Evolutionary conservation across 345 rosid genomes (phyloP).

Genomic region (Arabidopsis arenosa): DNA sequence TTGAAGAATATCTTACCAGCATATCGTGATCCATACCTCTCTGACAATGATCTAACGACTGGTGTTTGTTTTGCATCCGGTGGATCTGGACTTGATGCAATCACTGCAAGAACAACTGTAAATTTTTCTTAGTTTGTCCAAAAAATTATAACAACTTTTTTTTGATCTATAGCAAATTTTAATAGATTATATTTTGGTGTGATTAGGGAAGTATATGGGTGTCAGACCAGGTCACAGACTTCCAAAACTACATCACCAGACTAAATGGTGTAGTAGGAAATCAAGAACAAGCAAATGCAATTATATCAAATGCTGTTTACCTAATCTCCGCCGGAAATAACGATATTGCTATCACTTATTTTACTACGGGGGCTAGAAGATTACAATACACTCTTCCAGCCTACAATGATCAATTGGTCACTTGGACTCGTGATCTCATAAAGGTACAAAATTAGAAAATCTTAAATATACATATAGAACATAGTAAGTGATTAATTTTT

Average conservation of each 20-base stretch:
- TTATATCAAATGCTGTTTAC: slow-evolving; percentile 51
- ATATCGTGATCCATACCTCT: slow-evolving; percentile 27
- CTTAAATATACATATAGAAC: neutral
- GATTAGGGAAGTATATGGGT: slow-evolving; percentile 52
- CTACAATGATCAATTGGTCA: slow-evolving; percentile 37
- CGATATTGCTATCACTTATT: slow-evolving; percentile 65
- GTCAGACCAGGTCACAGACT: slow-evolving; percentile 51
- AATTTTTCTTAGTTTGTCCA: neutral
- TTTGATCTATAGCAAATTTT: neutral
- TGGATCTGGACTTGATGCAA: slow-evolving; percentile 44
- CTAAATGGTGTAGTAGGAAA: slow-evolving; percentile 48
- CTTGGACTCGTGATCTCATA: slow-evolving; percentile 38
- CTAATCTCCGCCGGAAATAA: slow-evolving; percentile 56
- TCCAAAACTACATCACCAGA: slow-evolving; percentile 54
- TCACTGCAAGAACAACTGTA: slow-evolving; percentile 35
- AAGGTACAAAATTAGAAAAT: slow-evolving; percentile 17
- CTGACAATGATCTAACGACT: slow-evolving; percentile 30
- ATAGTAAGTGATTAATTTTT: neutral
- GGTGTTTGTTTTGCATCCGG: slow-evolving; percentile 50
- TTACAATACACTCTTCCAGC: slow-evolving; percentile 22
- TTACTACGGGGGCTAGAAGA: slow-evolving; percentile 15
- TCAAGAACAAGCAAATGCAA: slow-evolving; percentile 49
- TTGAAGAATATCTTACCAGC: slow-evolving; percentile 44
- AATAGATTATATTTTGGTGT: neutral
- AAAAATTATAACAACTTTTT: neutral